Conservation (phyloP, 768 basidiomycete genomes). For the Boletus speciosus region DNA sequence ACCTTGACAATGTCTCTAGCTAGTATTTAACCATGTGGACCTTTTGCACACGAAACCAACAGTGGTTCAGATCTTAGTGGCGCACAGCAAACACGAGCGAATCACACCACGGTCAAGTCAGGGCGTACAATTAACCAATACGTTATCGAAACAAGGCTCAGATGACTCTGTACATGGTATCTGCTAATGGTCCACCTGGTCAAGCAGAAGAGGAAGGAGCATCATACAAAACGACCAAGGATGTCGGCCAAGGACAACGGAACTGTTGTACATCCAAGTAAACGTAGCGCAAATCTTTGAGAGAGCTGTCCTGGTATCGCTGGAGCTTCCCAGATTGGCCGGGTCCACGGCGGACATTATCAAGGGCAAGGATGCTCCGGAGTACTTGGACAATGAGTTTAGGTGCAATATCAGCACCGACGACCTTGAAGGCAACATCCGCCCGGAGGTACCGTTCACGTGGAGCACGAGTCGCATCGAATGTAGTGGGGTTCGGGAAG, state of each 20-base stretch:
- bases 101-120: background rate
- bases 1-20: too few species aligned
- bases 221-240: slow-evolving; percentile 52
- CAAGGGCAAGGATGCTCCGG: slow-evolving; percentile 57
- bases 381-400: slow-evolving; percentile 61
- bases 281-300: slow-evolving; percentile 47
- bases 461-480: slow-evolving; percentile 44
- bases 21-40: too few species aligned
- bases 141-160: background rate
- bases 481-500: slow-evolving; percentile 46
- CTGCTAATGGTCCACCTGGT: slow-evolving; percentile 1
- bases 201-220: slow-evolving; percentile 14
- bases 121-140: slow-evolving; percentile 3
- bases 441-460: slow-evolving; percentile 45
- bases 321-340: slow-evolving; percentile 63
- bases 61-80: too few species aligned
- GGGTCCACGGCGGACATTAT: slow-evolving; percentile 62
- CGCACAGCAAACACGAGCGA: background rate
- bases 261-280: slow-evolving; percentile 53
- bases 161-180: background rate
- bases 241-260: slow-evolving; percentile 65
- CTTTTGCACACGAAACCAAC: too few species aligned
- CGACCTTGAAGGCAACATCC: slow-evolving; percentile 46
- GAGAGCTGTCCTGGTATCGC: slow-evolving; percentile 48
- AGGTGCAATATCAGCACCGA: slow-evolving; percentile 53